Evolutionary conservation across 106 monocot species (phyloP), one percentile per base, ranked within the genome.

Genomic region (Dendrobium huoshanense): DNA sequence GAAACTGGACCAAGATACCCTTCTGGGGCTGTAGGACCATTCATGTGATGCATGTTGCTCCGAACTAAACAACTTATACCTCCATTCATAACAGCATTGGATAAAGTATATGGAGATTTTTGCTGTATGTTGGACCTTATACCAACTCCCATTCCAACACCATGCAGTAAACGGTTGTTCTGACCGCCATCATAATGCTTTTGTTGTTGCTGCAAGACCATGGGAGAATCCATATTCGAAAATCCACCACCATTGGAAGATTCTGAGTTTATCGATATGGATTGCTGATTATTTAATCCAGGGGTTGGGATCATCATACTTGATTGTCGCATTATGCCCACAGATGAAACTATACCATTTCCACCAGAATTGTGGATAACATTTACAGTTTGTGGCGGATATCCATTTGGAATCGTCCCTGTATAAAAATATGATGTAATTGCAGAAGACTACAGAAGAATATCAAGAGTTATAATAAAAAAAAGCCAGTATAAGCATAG

Each of bases 301-400:
- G 95, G 99, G 44, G 99, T 93, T 43, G 95, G 99, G 16, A 99
- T 93, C 95, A 99, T 95, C 76, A 91, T 92, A 75, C 81, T 95
- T 75, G 85, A 79, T 80, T 86, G 88, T 44, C 85, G 84, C 67
- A 83, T 79, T 27, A 93, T 61, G 75, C 80, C 84, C 44, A 79
- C 72, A 31, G 91, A 84, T 41, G 88, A 68, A 70, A 90, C 77
- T 5, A 81, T 81, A 85, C 51, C 87, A 61, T 73, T 90, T 58
- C 81, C 86, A 78, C 87, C 81, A 64, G 86, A 82, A 80, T 87
- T 82, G 54, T 89, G 72, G 41, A 86, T 70, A 78, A 86, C 54
- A 80, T 86, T 92, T 58, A 27, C 73, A 67, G 90, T 37, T 67
- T 77, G 41, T 68, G 87, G 89, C 73, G 80, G 87, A 84, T 92